Percentiles rank a stretch among this genome's conserved stretches.
Conservation (phyloP, 495 filamentous ascomycete species). For the Lasiosphaeria miniovina region DNA sequence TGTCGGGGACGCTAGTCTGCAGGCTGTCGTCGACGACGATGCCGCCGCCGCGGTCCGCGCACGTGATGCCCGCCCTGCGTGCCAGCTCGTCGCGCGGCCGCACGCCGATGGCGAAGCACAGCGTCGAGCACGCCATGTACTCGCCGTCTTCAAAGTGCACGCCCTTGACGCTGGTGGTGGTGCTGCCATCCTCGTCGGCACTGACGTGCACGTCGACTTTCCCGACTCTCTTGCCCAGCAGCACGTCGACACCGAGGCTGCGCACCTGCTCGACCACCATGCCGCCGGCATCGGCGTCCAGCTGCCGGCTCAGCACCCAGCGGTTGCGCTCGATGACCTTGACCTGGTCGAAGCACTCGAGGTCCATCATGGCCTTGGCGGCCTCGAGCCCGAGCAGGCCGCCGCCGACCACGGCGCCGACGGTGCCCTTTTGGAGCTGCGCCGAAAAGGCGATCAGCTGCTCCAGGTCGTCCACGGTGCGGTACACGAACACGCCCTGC, state of each 20-base stretch:
- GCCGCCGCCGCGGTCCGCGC: slow-evolving; percentile 70
- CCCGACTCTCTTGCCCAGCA: slow-evolving; percentile 75
- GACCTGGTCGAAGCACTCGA: slow-evolving; percentile 73
- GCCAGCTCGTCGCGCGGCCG: slow-evolving; percentile 81
- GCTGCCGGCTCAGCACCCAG: slow-evolving; percentile 84
- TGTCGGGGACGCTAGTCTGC: slow-evolving; percentile 65
- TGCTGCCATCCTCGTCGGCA: slow-evolving; percentile 46
- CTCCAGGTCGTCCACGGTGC: slow-evolving; percentile 83
- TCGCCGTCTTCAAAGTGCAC: slow-evolving; percentile 85
- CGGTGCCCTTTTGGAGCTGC: slow-evolving; percentile 57
- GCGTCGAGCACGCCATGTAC: slow-evolving; percentile 72
- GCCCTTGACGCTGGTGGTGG: slow-evolving; percentile 62
- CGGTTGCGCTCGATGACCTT: slow-evolving; percentile 84
- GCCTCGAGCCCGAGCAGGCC: slow-evolving; percentile 89
- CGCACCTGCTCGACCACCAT: slow-evolving; percentile 84
- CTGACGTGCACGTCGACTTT: slow-evolving; percentile 67
- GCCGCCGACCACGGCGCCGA: slow-evolving; percentile 83
- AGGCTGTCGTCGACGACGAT: slow-evolving; percentile 72
- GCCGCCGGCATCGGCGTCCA: slow-evolving; percentile 79
- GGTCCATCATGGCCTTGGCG: slow-evolving; percentile 91
- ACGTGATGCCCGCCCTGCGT: slow-evolving; percentile 65
- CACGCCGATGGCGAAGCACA: slow-evolving; percentile 94
- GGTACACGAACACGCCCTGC: slow-evolving; percentile 90
- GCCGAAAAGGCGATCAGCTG: slow-evolving; percentile 72
- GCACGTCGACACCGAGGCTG: slow-evolving; percentile 76